Evolutionary conservation across 805 yeast species (phyloP).

Genomic region (Helenozyma baotianmanensis): DNA sequence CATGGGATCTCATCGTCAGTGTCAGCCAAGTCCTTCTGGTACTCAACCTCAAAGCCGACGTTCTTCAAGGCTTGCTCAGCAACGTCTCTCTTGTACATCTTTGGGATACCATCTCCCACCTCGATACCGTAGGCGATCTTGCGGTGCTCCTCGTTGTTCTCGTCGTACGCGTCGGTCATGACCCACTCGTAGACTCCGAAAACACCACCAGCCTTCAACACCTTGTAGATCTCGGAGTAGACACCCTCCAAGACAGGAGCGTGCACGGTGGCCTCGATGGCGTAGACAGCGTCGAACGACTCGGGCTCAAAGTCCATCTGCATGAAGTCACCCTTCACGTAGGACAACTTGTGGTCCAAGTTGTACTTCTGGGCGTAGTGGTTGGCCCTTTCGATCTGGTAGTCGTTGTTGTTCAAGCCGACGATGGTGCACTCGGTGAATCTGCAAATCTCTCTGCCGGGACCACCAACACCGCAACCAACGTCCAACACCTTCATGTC

Average conservation of each 20-base stretch:
- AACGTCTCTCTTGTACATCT: conserved; percentile 82
- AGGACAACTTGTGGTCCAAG: conserved; percentile 68
- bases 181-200: conserved; percentile 99
- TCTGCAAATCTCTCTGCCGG: conserved; percentile 92
- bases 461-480: conserved; percentile 99
- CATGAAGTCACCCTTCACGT: conserved; percentile 98
- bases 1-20: conserved; percentile 83
- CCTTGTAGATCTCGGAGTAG: conserved; percentile 89
- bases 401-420: conserved; percentile 95
- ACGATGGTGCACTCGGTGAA: conserved; percentile 83
- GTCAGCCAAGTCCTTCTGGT: conserved; percentile 79
- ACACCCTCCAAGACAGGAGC: conserved; percentile 97
- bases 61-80: conserved; percentile 81
- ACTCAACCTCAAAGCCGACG: conserved; percentile 82
- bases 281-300: conserved; percentile 93
- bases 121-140: conserved; percentile 95
- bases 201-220: conserved; percentile 94
- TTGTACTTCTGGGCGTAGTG: conserved; percentile 65
- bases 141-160: conserved; percentile 81
- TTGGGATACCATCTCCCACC: conserved; percentile 98
- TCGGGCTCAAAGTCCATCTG: conserved; percentile 93
- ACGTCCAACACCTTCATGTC: conserved; percentile 91
- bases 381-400: conserved; percentile 89
- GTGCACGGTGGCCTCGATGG: conserved; percentile 98
- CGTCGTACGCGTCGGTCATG: conserved; percentile 92